Evolutionary conservation across 2,329 filamentous ascomycete species (phyloP), one percentile per base, ranked within the genome.

Genomic region (Hortaea sp.): DNA sequence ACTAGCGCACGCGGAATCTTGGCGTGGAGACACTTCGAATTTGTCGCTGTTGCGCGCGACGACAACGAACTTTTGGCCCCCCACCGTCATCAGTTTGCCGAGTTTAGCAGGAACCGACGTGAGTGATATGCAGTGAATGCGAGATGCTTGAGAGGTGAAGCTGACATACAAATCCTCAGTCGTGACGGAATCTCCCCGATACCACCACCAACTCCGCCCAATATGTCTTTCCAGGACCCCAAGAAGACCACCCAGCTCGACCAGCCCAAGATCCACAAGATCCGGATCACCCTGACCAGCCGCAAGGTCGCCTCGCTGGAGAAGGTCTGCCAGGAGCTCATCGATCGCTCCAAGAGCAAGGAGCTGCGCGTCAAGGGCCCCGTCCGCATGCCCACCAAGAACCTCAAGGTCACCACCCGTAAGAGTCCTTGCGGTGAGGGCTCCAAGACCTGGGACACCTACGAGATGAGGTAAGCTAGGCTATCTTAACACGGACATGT

Each of bases 361-460:
- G 88, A 94, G 70, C 86, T 98, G 67, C 85, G 85, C 70, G 88
- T 94, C 77, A 97, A 97, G 85, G 90, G 92, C 67, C 88, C 90
- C 69, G 90, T 97, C 73, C 88, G 90, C 68, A 85, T 95, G 66
- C 88, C 92, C 65, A 95, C 89, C 78, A 95, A 95, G 84, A 87
- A 81, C 71, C 81, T 97, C 66, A 88, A 92, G 80, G 82, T 95
- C 79, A 88, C 86, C 70, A 95, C 92, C 79, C 85, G 92, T 69
- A 98, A 98, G 85, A 97, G 92, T 58, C 92, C 92, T 71, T 92
- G 86, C 76, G 92, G 92, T 85, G 92, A 98, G 82, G 92, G 92
- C 77, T 94, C 85, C 74, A 98, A 98, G 88, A 98, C 92, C 69
- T 98, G 92, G 92, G 92, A 97, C 72, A 83, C 79, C 73, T 98